Evolutionary conservation across 805 yeast species (phyloP).

Genomic region (Monosporozyma unispora): DNA sequence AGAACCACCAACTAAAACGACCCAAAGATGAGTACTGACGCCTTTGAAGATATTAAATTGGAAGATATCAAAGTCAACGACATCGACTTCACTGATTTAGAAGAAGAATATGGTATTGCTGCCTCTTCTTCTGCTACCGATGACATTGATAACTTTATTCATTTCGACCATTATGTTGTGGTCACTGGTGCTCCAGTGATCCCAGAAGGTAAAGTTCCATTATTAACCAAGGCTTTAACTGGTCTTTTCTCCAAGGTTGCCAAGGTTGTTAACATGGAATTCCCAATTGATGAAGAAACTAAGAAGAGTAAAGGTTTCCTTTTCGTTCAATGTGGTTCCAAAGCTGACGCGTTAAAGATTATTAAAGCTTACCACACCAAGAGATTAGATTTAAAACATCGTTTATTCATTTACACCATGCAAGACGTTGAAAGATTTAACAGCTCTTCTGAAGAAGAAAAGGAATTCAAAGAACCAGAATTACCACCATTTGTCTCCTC

Average conservation of each 20-base stretch:
- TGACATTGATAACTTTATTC: conserved; percentile 35
- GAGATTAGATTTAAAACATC: conserved; percentile 89
- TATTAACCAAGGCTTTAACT: conserved; percentile 73
- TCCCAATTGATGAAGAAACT: conserved; percentile 63
- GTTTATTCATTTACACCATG: conserved; percentile 74
- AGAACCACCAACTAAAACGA: neutral
- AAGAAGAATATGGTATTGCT: conserved; percentile 58
- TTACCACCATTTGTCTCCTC: conserved; percentile 64
- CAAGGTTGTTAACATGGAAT: conserved; percentile 62
- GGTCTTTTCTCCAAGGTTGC: conserved; percentile 77
- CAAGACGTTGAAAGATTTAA: conserved; percentile 76
- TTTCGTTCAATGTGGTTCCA: conserved; percentile 70
- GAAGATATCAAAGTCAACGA: conserved; percentile 51
- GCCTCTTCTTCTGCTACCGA: conserved; percentile 1
- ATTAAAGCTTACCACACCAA: conserved; percentile 76
- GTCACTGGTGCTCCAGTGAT: conserved; percentile 95
- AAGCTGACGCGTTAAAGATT: conserved; percentile 65
- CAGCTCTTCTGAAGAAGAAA: conserved; percentile 36
- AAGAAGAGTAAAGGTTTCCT: conserved; percentile 80
- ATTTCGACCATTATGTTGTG: conserved; percentile 69
- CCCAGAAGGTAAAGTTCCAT: conserved; percentile 78
- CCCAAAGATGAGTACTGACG: conserved; percentile 14
- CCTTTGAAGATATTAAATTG: conserved; percentile 30
- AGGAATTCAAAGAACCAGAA: conserved; percentile 61
- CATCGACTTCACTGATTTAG: conserved; percentile 78